Percentiles rank a stretch among this genome's conserved stretches.
phyloP scores from a whole-genome alignment of 2,329 filamentous ascomycete species.

The Colletotrichum sp. region DNA sequence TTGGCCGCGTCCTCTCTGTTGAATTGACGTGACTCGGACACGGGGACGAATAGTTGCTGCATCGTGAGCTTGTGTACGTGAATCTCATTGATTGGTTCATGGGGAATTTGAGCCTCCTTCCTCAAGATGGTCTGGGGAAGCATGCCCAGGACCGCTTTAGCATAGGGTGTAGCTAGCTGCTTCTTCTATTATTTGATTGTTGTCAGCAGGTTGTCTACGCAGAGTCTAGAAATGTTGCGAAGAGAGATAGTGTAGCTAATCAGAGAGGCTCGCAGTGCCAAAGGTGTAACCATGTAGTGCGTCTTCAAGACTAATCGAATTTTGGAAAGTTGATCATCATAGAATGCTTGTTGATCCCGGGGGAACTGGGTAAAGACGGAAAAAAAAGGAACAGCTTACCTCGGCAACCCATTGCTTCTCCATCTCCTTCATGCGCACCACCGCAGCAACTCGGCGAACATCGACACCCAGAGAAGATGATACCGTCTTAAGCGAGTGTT shows the following conservation, averaged over 20 bases:
- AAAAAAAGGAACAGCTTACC: conserved; percentile 59
- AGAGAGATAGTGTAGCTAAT: conserved; percentile 34
- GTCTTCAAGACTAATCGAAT: conserved; percentile 99
- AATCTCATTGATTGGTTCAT: conserved; percentile 69
- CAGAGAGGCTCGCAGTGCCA: conserved; percentile 80
- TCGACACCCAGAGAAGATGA: conserved; percentile 81
- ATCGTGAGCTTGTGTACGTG: conserved; percentile 65
- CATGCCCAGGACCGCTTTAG: conserved; percentile 78
- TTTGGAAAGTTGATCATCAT: conserved; percentile 69
- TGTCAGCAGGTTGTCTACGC: conserved; percentile 23
- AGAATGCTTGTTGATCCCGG: conserved; percentile 15
- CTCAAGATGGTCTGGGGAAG: conserved; percentile 71
- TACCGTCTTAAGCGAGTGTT: conserved; percentile 75
- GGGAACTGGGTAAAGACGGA: background rate
- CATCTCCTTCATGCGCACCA: conserved; percentile 83
- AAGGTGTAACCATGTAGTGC: conserved; percentile 83
- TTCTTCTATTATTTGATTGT: conserved; percentile 64
- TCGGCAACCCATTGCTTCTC: conserved; percentile 79
- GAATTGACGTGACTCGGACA: conserved; percentile 66
- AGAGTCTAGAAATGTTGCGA: background rate
- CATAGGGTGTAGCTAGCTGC: conserved; percentile 76
- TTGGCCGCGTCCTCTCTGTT: conserved; percentile 70
- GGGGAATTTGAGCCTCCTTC: conserved; percentile 30
- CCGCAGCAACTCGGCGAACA: conserved; percentile 82
- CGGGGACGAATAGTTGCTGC: conserved; percentile 69